Evolutionary conservation across 805 yeast species (phyloP), one percentile per base, ranked within the genome.

Genomic region (Yamadazyma sp.): DNA sequence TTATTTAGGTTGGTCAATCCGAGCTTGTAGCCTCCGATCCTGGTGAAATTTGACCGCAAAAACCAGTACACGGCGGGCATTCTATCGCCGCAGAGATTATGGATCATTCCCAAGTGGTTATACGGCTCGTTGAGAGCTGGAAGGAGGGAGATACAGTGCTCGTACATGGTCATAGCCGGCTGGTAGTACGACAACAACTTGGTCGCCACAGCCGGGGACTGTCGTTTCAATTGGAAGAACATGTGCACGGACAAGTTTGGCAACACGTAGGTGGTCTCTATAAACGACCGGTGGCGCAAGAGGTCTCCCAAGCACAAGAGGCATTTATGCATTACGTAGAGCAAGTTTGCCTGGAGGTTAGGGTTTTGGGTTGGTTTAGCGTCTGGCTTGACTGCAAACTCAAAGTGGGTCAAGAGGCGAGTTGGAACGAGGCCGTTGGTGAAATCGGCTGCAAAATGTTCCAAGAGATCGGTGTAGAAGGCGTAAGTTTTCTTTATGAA

Each of bases 71-170:
- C 63, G 17, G 80, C 76, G 33, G 61, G 60, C 41, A 62, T 70
- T 36, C 68, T 69, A 43, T 73, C 75, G 38, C 69, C 73, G 32
- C 65, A 40, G n/a, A 55, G 35, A 42, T 67, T 67, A 43, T 50
- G 46, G 15, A 69, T 62, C 52, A 67, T 72, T 3, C 82, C 85
- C 32, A 77, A 67, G 47, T 77, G 80, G 46, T 77, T 77, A 47
- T 75, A 75, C 19, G 78, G 82, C 49, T 82, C 89, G 37, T 84
- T 84, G 40, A 80, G 66, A 0, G 86, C 76, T 1, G 91, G 90
- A 18, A 82, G 55, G 13, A 83, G 58, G 18, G 75, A 51, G 21
- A 78, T 71, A 13, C 87, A 79, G 30, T 67, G 55, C 33, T 73
- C 68, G 48, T 80, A 78, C 44, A 52, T 60, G 21, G 46, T 49